Percentiles rank a stretch among this genome's conserved stretches.
These are phyloP conservation scores for Hypoxylon intermedium DNA, from an alignment of 495 filamentous ascomycete species.

Conservation along the genomic window DNA sequence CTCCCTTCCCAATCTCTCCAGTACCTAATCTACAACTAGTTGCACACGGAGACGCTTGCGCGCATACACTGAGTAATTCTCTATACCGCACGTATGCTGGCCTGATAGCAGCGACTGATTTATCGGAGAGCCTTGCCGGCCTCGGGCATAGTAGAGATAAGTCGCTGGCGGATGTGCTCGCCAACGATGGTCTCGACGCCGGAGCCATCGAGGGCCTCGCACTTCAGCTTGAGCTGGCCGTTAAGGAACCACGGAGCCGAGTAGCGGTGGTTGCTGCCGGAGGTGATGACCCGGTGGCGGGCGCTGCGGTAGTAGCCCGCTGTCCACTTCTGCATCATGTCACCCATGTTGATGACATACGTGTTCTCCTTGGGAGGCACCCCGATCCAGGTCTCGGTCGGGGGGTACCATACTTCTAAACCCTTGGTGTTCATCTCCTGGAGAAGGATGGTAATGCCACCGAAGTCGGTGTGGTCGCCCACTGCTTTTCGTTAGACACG, in stretches of 20 bases:
- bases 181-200: conserved; percentile 33
- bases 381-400: conserved; percentile 48
- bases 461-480: conserved; percentile 47
- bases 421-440: conserved; percentile 53
- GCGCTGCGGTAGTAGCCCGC: conserved; percentile 32
- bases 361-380: conserved; percentile 47
- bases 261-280: conserved; percentile 26
- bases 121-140: conserved; percentile 30
- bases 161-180: conserved; percentile 31
- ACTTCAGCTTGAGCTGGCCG: conserved; percentile 32
- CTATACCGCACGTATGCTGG: not conserved
- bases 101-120: not conserved
- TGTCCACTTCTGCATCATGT: conserved; percentile 41
- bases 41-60: conserved; percentile 2
- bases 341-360: conserved; percentile 57
- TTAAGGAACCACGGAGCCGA: conserved; percentile 30
- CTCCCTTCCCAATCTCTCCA: not conserved
- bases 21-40: conserved; percentile 24
- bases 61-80: not conserved
- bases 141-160: conserved; percentile 30
- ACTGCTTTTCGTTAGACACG: conserved; percentile 20
- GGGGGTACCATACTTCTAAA: conserved; percentile 52
- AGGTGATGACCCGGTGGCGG: conserved; percentile 33
- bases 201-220: conserved; percentile 29
- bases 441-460: conserved; percentile 52